These are phyloP conservation scores for Metschnikowia vanudenii DNA, from an alignment of 805 yeast species.

Conservation along the genomic window DNA sequence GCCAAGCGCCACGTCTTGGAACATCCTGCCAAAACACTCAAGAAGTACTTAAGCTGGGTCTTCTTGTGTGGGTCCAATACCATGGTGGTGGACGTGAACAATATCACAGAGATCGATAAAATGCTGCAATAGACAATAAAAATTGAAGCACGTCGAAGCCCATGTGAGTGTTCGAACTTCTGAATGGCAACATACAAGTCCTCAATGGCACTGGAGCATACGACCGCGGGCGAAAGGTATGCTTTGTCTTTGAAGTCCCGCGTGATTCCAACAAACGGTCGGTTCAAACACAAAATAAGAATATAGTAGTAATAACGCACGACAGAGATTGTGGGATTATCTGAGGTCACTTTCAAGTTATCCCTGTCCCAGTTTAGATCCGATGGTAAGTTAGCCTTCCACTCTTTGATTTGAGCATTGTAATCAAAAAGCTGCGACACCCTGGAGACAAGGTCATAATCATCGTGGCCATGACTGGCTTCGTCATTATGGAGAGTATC, in stretches of 20 bases:
- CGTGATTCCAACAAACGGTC: slow-evolving; percentile 52
- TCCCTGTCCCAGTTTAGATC: slow-evolving; percentile 50
- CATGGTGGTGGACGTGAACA: slow-evolving; percentile 32
- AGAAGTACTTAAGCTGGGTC: slow-evolving; percentile 35
- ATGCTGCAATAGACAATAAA: slow-evolving; percentile 49
- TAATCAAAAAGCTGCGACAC: slow-evolving; percentile 42
- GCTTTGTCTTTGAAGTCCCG: slow-evolving; percentile 16
- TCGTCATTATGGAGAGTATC: slow-evolving; percentile 25
- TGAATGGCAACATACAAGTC: slow-evolving; percentile 41
- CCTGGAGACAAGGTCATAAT: slow-evolving; percentile 42
- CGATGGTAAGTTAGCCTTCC: slow-evolving; percentile 51
- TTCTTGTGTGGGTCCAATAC: slow-evolving; percentile 27
- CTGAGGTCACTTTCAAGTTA: slow-evolving; percentile 40
- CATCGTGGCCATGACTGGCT: slow-evolving; percentile 27
- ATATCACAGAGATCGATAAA: slow-evolving; percentile 42
- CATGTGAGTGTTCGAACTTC: slow-evolving; percentile 39
- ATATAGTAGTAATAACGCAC: slow-evolving; percentile 59
- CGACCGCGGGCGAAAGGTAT: slow-evolving; percentile 30
- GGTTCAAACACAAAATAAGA: slow-evolving; percentile 54
- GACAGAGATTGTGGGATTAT: slow-evolving; percentile 53
- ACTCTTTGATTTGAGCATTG: slow-evolving; percentile 48
- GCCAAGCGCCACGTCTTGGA: slow-evolving; percentile 50
- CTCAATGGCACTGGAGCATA: slow-evolving; percentile 41
- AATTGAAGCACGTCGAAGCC: slow-evolving; percentile 42
- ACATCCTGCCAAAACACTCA: slow-evolving; percentile 40